Base-by-base conservation (phyloP, 768 basidiomycete species). In the Sarcomyxa edulis region DNA sequence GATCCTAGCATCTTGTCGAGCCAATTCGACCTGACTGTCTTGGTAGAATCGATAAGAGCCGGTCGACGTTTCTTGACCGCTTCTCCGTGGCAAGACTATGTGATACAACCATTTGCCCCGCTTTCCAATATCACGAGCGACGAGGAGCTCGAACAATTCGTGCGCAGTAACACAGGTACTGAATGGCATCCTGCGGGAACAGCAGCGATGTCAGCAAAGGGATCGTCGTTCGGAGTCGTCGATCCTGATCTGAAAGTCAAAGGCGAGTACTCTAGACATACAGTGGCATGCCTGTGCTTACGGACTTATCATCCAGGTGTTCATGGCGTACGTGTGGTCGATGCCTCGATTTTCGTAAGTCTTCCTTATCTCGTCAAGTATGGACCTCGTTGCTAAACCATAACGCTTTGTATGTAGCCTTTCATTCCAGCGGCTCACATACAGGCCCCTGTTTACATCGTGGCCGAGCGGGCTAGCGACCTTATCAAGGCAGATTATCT, bases 341-440 rank as follows among this genome's bases (percentile, higher is more conserved):
- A 69, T 48, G 62, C 64, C 4, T 64, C 62, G 10, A 52, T 65
- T 12, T 46, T 66, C 35, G 65, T 61, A 28, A 46, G 63, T 37
- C 3, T 30, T n/a, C n/a, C 19, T 2, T 21, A 24, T 16, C 20
- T 12, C 16, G 9, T 8, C 7, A 12, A 36, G 27, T 24, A 10
- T 14, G 18, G 12, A 23, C 9, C 24, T 19, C 8, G 8, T 37
- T 7, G 4, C 3, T 28, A 15, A 26, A 20, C 36, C 12, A 15
- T 31, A 27, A 15, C 23, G 22, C 25, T 28, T 42, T 32, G 5
- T 28, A 51, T 39, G n/a, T 36, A 56, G 53, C 51, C 53, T 12
- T 52, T 52, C 23, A 39, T 60, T 11, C 49, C 55, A 2, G 42
- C 47, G 20, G 56, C 43, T 11, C 60, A 61, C 44, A 49, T 55